Base-by-base conservation (phyloP, 352 stramenopile species). In the Phytophthora sansomeana region DNA sequence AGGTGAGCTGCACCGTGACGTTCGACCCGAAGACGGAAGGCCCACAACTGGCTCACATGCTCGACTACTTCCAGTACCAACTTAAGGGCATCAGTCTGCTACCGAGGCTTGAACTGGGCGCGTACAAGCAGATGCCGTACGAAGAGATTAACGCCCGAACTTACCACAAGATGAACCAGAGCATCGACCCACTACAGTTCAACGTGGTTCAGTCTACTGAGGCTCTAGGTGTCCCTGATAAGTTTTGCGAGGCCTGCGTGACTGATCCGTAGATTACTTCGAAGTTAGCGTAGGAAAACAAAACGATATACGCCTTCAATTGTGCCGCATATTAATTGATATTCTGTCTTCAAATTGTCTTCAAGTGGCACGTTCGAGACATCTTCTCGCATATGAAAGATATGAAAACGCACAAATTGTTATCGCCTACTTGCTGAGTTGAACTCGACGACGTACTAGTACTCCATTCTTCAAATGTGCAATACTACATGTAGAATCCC, bases 21-120 rank as follows among this genome's bases (percentile, higher is more conserved):
- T 98, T 98, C 65, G 89, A 98, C 43, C 93, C 93, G 0, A 82
- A 89, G 52, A 91, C 52, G 0, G 93, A 98, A 67, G 85, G 83
- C 1, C 28, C 60, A 2, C 78, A 96, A n/a, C 76, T 98, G 32
- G 76, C 80, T 0, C 78, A 91, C 51, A 89, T 91, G 41, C 79
- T 98, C 28, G 81, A 96, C 26, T 96, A 86, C 69, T 98, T 97
- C 69, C 93, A 98, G 78, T 98, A 98, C 60, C 93, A 98, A 54
- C 80, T 98, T 52, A 98, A 98, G 69, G 94, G 94, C 36, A 85
- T 98, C 56, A 95, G 85, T 61, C 75, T 98, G 55, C 69, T 98
- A 32, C 94, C 94, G 0, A 80, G 88, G 30, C 60, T 97, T 26
- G 73, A 83, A n/a, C 55, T 80, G 8, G 89, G 89, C 1, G 89